These are phyloP conservation scores for Epithemia pelagica DNA, from an alignment of 108 stramenopile species.

Conservation along the genomic window DNA sequence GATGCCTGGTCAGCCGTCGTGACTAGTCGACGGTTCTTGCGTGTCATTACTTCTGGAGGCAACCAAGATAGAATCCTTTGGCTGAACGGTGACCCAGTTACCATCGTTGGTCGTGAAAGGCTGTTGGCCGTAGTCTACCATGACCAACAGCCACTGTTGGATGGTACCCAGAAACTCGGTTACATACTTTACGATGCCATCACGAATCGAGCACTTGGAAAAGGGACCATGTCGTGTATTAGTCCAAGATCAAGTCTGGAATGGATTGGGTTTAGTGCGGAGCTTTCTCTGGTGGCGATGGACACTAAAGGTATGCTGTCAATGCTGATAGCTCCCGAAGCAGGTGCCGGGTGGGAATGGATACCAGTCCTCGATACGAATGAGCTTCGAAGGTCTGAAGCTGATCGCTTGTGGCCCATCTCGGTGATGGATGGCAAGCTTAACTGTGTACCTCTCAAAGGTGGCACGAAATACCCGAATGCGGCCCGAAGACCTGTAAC, in stretches of 20 bases:
- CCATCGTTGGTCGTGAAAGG: slow-evolving; percentile 62
- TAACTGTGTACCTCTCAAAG: slow-evolving; percentile 72
- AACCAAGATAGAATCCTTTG: slow-evolving; percentile 66
- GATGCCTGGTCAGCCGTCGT: slow-evolving; percentile 67
- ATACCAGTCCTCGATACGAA: slow-evolving; percentile 73
- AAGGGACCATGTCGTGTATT: slow-evolving; percentile 56
- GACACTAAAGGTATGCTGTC: slow-evolving; percentile 76
- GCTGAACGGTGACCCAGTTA: slow-evolving; percentile 72
- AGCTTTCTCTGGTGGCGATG: slow-evolving; percentile 57
- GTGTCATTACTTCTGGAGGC: slow-evolving; percentile 64
- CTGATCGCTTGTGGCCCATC: slow-evolving; percentile 74
- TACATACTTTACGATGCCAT: slow-evolving; percentile 63
- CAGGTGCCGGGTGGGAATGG: slow-evolving; percentile 45
- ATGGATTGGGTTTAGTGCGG: slow-evolving; percentile 81
- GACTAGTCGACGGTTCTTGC: slow-evolving; percentile 71
- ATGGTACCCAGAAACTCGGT: slow-evolving; percentile 77
- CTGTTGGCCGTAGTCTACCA: slow-evolving; percentile 74
- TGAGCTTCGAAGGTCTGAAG: slow-evolving; percentile 61
- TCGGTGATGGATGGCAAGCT: slow-evolving; percentile 71
- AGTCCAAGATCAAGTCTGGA: slow-evolving; percentile 47
- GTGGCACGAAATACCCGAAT: slow-evolving; percentile 72
- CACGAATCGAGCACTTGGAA: slow-evolving; percentile 30
- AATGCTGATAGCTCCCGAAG: slow-evolving; percentile 43
- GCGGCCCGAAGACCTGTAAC: slow-evolving; percentile 70
- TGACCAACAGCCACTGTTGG: slow-evolving; percentile 40